A percentile compares a stretch with the other conserved stretches of the same genome.
Conservation (phyloP, 2,329 filamentous ascomycete species). For the Ceratocystiopsis minuta region DNA sequence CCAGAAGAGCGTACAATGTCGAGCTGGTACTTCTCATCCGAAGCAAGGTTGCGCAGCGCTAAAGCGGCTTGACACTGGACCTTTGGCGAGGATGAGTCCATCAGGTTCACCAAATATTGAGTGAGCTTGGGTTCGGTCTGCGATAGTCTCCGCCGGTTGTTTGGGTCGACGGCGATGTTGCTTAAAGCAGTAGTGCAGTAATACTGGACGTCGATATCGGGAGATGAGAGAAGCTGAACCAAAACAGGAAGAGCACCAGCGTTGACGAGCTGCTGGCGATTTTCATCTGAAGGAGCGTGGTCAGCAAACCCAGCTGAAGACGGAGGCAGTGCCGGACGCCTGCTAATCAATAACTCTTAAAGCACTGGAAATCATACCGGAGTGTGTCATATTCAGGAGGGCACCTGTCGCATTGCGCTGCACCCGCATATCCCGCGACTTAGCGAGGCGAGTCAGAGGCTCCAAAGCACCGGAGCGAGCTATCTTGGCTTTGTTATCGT, state of each 20-base stretch:
- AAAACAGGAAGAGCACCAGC: slow-evolving; percentile 95
- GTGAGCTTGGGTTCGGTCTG: slow-evolving; percentile 83
- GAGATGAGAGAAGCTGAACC: slow-evolving; percentile 80
- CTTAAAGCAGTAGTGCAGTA: slow-evolving; percentile 97
- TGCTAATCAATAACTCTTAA: not conserved
- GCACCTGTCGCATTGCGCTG: slow-evolving; percentile 95
- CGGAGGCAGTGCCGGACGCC: not conserved
- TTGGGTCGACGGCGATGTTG: slow-evolving; percentile 91
- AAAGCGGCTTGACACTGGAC: slow-evolving; percentile 95
- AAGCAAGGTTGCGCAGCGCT: slow-evolving; percentile 84
- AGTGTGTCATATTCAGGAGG: slow-evolving; percentile 97
- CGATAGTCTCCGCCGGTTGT: slow-evolving; percentile 78
- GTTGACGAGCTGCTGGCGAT: slow-evolving; percentile 90
- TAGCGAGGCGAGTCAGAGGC: slow-evolving; percentile 78
- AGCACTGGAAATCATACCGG: slow-evolving; percentile 38
- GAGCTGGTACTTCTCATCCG: slow-evolving; percentile 95
- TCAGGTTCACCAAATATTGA: slow-evolving; percentile 82
- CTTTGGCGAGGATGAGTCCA: slow-evolving; percentile 94
- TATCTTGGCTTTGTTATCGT: slow-evolving; percentile 98
- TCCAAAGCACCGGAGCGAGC: slow-evolving; percentile 83
- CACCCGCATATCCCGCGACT: slow-evolving; percentile 96
- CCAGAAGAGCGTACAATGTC: slow-evolving; percentile 88
- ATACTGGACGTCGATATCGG: slow-evolving; percentile 95
- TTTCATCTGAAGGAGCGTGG: slow-evolving; percentile 47
- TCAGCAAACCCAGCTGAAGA: not conserved